phyloP scores from a whole-genome alignment of 345 rosid species.

The Eucalyptus leucophloia region DNA sequence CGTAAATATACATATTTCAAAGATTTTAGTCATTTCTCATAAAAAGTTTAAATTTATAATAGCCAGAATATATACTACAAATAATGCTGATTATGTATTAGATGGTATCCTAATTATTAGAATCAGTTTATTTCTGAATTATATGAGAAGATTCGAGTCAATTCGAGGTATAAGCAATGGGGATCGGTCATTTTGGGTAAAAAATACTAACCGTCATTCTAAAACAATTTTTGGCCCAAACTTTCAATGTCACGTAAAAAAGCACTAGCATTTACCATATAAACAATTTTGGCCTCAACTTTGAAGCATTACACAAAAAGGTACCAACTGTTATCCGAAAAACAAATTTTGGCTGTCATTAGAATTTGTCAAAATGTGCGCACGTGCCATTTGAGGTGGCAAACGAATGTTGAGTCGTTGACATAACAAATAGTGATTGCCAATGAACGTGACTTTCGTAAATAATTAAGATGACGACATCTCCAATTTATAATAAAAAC shows the following conservation, averaged over 20 bases:
- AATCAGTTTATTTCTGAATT: fast-evolving
- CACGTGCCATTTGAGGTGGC: not conserved
- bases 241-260: not conserved
- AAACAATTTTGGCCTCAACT: not conserved
- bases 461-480: not conserved
- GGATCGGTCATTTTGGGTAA: not conserved
- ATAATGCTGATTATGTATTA: not conserved
- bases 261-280: not conserved
- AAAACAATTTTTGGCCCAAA: not conserved
- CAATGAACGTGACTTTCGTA: not conserved
- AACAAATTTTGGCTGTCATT: not conserved
- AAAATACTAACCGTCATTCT: fast-evolving
- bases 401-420: not conserved
- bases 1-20: not conserved
- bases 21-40: not conserved
- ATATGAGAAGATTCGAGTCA: not conserved
- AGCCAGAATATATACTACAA: not conserved
- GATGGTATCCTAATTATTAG: not conserved
- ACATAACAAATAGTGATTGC: not conserved
- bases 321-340: not conserved
- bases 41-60: too few species aligned
- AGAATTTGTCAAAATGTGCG: not conserved
- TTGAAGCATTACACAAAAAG: not conserved
- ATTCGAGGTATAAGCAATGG: not conserved
- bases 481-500: not conserved